A percentile compares a stretch with the other conserved stretches of the same genome.
These are phyloP conservation scores for Prosopis cineraria DNA, from an alignment of 306 rosid genomes.

Conservation along the genomic window DNA sequence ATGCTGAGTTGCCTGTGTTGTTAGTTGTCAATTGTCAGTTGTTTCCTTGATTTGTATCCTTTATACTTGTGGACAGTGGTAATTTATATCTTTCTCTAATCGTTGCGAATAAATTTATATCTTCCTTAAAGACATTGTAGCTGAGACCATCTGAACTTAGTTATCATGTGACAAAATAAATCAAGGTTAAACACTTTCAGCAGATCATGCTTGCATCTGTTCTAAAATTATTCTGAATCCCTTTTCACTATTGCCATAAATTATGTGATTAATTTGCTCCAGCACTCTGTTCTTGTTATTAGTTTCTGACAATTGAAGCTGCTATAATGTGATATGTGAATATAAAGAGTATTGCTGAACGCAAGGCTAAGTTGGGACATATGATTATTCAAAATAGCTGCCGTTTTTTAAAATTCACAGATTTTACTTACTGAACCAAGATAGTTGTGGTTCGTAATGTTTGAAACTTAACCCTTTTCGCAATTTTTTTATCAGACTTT, in stretches of 20 bases:
- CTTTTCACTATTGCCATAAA: not conserved
- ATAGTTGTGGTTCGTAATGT: slow-evolving; percentile 7
- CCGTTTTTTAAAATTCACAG: not conserved
- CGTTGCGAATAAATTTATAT: not conserved
- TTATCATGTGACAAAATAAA: not conserved
- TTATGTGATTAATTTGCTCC: slow-evolving; percentile 1
- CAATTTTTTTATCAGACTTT: slow-evolving; percentile 58
- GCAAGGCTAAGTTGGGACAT: not conserved
- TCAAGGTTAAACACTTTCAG: slow-evolving; percentile 22
- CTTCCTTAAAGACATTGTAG: not conserved
- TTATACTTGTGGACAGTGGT: not conserved
- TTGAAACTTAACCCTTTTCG: slow-evolving; percentile 21
- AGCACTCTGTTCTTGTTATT: not conserved
- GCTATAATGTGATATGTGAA: not conserved
- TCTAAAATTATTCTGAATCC: slow-evolving; percentile 16
- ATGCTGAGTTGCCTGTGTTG: slow-evolving; percentile 1
- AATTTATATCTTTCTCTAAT: slow-evolving; percentile 16
- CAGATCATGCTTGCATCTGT: slow-evolving; percentile 4
- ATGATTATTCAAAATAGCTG: slow-evolving; percentile 5
- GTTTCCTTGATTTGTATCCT: slow-evolving; percentile 9
- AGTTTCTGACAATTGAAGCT: not conserved
- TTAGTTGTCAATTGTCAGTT: not conserved
- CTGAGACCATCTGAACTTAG: slow-evolving; percentile 2
- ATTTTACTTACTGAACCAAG: not conserved
- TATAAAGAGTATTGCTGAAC: not conserved